Evolutionary conservation across 1,284 basidiomycete species (phyloP).

Genomic region (Ganoderma sinense): DNA sequence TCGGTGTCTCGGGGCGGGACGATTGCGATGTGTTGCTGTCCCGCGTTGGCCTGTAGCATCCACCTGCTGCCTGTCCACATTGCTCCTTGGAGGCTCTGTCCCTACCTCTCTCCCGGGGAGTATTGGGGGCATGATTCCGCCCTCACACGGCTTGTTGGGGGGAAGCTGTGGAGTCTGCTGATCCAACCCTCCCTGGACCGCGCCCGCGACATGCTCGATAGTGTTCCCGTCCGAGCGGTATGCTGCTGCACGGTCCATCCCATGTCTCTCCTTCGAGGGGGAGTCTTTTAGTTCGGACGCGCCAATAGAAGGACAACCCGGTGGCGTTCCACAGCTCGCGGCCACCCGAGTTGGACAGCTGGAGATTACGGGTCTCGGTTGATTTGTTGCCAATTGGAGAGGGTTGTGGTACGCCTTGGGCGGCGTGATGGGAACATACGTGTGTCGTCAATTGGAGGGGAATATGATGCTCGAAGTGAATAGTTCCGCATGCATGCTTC

Average conservation of each 20-base stretch:
- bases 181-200: too few species aligned
- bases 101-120: too few species aligned
- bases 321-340: neutral
- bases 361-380: neutral
- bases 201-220: too few species aligned
- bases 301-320: neutral
- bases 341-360: neutral
- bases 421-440: neutral
- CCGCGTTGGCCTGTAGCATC: neutral
- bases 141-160: too few species aligned
- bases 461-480: neutral
- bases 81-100: too few species aligned
- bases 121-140: too few species aligned
- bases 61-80: too few species aligned
- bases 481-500: neutral
- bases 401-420: neutral
- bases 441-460: neutral
- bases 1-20: neutral
- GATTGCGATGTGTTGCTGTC: neutral
- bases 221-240: neutral
- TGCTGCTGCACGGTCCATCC: neutral
- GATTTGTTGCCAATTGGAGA: neutral
- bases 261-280: neutral
- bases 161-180: too few species aligned
- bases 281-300: neutral